Conservation (phyloP, 2,329 filamentous ascomycete genomes). For the Whalleya microplaca region DNA sequence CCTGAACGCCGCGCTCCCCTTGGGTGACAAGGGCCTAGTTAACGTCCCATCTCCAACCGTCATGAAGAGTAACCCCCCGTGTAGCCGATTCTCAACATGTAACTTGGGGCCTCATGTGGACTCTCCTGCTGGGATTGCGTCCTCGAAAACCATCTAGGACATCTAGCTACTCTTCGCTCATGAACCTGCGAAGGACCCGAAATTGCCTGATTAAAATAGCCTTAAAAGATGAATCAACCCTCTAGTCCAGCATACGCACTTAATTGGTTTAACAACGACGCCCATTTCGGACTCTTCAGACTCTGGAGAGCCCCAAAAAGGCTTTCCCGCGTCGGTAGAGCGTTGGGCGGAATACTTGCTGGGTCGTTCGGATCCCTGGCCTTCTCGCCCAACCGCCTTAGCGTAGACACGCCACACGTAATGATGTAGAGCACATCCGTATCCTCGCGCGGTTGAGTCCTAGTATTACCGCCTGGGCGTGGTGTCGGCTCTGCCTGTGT, state of each 20-base stretch:
- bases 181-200: neutral
- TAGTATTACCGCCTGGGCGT: constrained; percentile 38
- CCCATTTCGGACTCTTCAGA: constrained; percentile 62
- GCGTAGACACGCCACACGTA: constrained; percentile 66
- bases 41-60: constrained; percentile 1
- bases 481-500: constrained; percentile 60
- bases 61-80: neutral
- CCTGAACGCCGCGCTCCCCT: constrained; percentile 27
- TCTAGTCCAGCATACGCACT: constrained; percentile 60
- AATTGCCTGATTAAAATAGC: neutral
- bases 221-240: constrained; percentile 23
- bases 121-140: too few species aligned
- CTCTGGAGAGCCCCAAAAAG: constrained; percentile 68
- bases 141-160: too few species aligned
- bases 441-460: constrained; percentile 47
- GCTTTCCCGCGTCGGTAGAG: constrained; percentile 68
- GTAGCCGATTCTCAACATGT: neutral
- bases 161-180: neutral
- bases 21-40: constrained; percentile 9
- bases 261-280: constrained; percentile 69
- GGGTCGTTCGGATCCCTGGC: constrained; percentile 59
- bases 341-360: constrained; percentile 59
- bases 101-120: neutral
- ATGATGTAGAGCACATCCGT: constrained; percentile 65
- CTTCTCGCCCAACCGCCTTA: constrained; percentile 73